Percentiles rank a stretch among this genome's conserved stretches.
These are phyloP conservation scores for Avena atlantica DNA, from an alignment of 176 grass and related monocot species.

Conservation along the genomic window DNA sequence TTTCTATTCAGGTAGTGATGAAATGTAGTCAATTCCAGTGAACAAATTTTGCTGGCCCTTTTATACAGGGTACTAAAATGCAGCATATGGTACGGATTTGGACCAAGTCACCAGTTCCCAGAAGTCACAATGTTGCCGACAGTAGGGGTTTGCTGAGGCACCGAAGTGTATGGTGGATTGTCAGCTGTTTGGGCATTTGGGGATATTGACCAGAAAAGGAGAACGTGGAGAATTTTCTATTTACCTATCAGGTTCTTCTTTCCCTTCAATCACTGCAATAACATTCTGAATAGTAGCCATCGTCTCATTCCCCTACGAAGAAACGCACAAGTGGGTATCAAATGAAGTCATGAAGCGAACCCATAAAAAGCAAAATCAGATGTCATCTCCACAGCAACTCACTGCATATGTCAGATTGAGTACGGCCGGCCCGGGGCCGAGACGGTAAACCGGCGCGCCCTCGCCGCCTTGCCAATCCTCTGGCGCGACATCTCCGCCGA, in stretches of 20 bases:
- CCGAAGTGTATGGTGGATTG: neutral
- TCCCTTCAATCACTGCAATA: conserved; percentile 84
- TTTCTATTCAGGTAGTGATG: neutral
- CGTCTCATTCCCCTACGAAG: conserved; percentile 80
- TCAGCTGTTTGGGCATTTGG: conserved; percentile 8
- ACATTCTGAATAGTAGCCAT: conserved; percentile 88
- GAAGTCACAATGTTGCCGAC: neutral
- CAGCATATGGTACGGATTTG: neutral
- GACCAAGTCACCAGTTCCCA: neutral
- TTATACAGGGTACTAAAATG: neutral
- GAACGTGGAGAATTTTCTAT: conserved; percentile 16
- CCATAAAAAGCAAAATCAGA: conserved; percentile 4
- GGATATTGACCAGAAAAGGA: neutral
- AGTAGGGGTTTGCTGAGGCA: neutral
- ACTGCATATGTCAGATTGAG: conserved; percentile 78
- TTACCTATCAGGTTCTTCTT: conserved; percentile 87
- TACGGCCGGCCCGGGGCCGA: conserved; percentile 77
- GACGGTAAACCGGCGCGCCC: conserved; percentile 48
- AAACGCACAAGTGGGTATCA: neutral
- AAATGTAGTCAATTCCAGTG: neutral
- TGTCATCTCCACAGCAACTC: conserved; percentile 15
- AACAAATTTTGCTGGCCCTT: neutral
- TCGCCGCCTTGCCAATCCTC: conserved; percentile 86
- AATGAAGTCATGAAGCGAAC: neutral
- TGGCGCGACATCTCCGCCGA: conserved; percentile 68